Conservation (phyloP, 75 land plant genomes). For the Pseudotsuga menziesii region DNA sequence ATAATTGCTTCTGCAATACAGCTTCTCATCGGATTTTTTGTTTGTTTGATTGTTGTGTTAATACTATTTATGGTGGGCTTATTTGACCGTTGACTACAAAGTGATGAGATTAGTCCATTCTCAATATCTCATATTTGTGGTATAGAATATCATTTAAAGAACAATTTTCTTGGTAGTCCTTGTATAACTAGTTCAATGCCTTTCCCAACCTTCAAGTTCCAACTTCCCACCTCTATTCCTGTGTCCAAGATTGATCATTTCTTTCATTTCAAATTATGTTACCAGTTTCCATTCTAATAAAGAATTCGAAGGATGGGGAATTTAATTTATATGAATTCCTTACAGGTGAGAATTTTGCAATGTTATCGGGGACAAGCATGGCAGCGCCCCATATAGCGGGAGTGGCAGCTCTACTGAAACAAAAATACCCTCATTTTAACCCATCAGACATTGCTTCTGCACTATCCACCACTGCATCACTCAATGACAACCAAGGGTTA, state of each 20-base stretch:
- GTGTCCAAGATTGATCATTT: background rate
- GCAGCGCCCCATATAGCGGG: constrained; percentile 99
- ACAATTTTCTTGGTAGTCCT: background rate
- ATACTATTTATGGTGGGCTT: background rate
- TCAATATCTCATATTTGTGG: background rate
- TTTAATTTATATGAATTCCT: background rate
- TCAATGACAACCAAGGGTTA: constrained; percentile 52
- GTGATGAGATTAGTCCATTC: background rate
- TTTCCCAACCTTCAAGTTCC: background rate
- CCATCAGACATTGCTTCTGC: constrained; percentile 93
- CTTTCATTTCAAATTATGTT: background rate
- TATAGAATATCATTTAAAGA: background rate
- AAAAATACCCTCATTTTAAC: constrained; percentile 64
- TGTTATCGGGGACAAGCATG: constrained; percentile 99
- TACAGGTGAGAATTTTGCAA: constrained; percentile 88
- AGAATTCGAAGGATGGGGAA: background rate
- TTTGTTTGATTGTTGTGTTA: background rate
- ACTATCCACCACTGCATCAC: constrained; percentile 77
- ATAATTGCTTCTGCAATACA: background rate
- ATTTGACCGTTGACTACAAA: background rate
- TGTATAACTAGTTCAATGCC: background rate
- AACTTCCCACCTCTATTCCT: background rate
- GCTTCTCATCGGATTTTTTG: background rate
- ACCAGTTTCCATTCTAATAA: background rate
- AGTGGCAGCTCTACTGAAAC: constrained; percentile 85